These are phyloP conservation scores for Globisporangium abappressorium DNA, from an alignment of 352 stramenopile genomes.

Conservation along the genomic window DNA sequence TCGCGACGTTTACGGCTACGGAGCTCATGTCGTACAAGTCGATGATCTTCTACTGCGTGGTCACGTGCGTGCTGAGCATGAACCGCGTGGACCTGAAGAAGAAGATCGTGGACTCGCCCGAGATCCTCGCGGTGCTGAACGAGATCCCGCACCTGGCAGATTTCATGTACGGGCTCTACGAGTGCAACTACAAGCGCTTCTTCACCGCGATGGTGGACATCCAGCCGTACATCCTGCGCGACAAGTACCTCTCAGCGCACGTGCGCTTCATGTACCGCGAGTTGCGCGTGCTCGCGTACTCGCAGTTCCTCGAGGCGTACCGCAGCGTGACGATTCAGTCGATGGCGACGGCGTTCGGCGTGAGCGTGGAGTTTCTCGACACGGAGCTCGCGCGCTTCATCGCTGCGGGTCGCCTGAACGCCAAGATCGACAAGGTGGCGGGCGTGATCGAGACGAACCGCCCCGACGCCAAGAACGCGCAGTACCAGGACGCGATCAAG, in stretches of 20 bases:
- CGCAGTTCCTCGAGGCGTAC: conserved; percentile 99
- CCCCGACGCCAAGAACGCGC: conserved; percentile 97
- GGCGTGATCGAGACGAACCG: conserved; percentile 98
- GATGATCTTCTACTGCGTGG: conserved; percentile 97
- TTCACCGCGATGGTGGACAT: conserved; percentile 91
- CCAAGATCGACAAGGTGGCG: conserved; percentile 99
- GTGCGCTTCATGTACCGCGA: conserved; percentile 94
- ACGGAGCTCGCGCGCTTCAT: conserved; percentile 98
- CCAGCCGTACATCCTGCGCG: conserved; percentile 79
- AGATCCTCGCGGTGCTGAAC: conserved; percentile 90
- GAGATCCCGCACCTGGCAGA: conserved; percentile 80
- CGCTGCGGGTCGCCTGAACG: conserved; percentile 93
- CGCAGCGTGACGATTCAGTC: conserved; percentile 94
- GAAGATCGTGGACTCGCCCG: conserved; percentile 96
- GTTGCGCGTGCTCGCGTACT: conserved; percentile 96
- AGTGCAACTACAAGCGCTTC: conserved; percentile 98
- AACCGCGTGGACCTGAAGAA: conserved; percentile 95
- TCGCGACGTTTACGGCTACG: conserved; percentile 97
- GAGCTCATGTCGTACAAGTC: conserved; percentile 97
- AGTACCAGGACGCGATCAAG: conserved; percentile 99
- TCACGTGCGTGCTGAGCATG: conserved; percentile 94
- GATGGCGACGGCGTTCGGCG: conserved; percentile 97
- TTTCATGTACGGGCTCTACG: conserved; percentile 95
- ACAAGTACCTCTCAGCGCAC: conserved; percentile 94
- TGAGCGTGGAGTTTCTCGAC: conserved; percentile 94